These are phyloP conservation scores for Parietichytrium sp. DNA, from an alignment of 108 stramenopile genomes.

Conservation along the genomic window DNA sequence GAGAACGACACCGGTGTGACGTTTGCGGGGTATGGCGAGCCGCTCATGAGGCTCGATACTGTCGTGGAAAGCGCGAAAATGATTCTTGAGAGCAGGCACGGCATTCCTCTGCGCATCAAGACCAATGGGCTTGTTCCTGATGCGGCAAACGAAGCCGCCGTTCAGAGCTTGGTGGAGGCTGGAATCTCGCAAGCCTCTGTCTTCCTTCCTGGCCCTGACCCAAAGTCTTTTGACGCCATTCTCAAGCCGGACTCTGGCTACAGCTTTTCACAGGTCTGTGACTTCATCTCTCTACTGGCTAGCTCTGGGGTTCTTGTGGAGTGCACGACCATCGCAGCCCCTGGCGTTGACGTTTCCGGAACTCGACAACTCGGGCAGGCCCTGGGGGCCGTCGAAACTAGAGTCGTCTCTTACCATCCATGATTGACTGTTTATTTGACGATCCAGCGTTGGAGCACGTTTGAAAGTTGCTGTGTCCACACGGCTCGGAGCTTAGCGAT, in stretches of 20 bases:
- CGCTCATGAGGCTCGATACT: slow-evolving; percentile 30
- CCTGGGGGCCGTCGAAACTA: slow-evolving; percentile 31
- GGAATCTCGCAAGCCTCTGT: slow-evolving; percentile 27
- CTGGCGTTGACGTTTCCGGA: not conserved
- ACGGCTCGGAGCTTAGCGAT: too few species aligned
- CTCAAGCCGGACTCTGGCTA: not conserved
- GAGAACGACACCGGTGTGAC: slow-evolving; percentile 38
- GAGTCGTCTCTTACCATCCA: not conserved
- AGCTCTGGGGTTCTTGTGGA: slow-evolving; percentile 26
- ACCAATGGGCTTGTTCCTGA: slow-evolving; percentile 42
- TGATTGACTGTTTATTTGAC: not conserved
- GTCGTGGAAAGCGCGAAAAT: slow-evolving; percentile 24
- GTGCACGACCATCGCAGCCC: slow-evolving; percentile 38
- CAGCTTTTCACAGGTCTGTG: slow-evolving; percentile 34
- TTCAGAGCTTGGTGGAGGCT: not conserved
- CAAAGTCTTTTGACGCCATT: not conserved
- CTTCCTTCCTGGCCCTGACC: slow-evolving; percentile 5
- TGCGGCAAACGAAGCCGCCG: not conserved
- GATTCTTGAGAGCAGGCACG: slow-evolving; percentile 33
- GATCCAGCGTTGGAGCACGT: too few species aligned
- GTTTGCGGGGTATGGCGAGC: slow-evolving; percentile 42
- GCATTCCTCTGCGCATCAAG: slow-evolving; percentile 38
- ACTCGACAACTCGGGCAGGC: slow-evolving; percentile 15
- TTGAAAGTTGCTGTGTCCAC: too few species aligned
- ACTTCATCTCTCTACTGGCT: not conserved